Conservation (phyloP, 2,329 filamentous ascomycete genomes). For the Falciphora oryzae region DNA sequence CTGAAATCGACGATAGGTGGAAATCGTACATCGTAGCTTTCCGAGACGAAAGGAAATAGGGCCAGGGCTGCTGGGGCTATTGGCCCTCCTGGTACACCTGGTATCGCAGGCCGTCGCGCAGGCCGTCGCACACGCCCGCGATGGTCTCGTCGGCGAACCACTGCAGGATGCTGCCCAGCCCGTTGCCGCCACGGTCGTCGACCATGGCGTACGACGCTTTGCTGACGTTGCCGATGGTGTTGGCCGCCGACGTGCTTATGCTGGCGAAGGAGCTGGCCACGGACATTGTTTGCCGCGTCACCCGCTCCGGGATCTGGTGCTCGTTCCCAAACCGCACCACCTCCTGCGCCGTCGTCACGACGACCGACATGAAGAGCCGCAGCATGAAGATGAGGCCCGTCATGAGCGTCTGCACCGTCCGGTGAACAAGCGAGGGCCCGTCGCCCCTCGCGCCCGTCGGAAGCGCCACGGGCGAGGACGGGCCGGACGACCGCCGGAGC, state of each 20-base stretch:
- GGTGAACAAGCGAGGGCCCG: slow-evolving; percentile 88
- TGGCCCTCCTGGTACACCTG: not conserved
- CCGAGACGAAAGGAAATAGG: not conserved
- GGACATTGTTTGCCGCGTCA: not conserved
- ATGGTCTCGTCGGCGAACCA: slow-evolving; percentile 9
- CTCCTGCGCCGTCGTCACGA: slow-evolving; percentile 2
- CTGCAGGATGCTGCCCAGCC: slow-evolving; percentile 4
- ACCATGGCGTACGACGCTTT: slow-evolving; percentile 9
- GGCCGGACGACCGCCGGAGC: not conserved
- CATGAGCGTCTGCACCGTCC: slow-evolving; percentile 96
- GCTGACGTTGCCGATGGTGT: slow-evolving; percentile 7
- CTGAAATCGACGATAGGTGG: no score
- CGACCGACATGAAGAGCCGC: slow-evolving; percentile 3
- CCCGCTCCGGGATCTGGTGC: slow-evolving; percentile 8
- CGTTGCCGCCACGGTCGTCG: slow-evolving; percentile 3
- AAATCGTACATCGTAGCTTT: no score
- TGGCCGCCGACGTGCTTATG: slow-evolving; percentile 5
- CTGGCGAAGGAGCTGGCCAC: slow-evolving; percentile 7
- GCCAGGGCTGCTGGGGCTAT: not conserved
- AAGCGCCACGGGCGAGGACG: not conserved
- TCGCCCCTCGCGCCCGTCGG: no score
- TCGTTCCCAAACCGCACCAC: slow-evolving; percentile 7
- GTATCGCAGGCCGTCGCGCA: slow-evolving; percentile 6
- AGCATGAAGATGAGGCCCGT: slow-evolving; percentile 64
- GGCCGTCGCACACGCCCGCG: slow-evolving; percentile 6